Conservation (phyloP, 805 yeast genomes). For the Kuraishia molischiana region DNA sequence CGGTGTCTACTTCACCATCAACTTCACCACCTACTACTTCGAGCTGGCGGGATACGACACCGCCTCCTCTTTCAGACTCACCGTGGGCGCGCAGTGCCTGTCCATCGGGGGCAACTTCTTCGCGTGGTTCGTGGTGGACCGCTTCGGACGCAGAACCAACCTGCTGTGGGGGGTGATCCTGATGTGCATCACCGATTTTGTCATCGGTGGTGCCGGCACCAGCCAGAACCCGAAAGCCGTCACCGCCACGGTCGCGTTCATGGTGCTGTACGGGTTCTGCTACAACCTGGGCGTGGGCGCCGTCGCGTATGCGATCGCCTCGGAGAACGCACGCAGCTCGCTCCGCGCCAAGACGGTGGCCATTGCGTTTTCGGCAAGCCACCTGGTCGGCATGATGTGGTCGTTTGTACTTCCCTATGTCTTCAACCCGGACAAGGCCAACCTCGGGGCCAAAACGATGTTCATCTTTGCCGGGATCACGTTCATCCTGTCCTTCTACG, state of each 20-base stretch:
- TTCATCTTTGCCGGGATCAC: slow-evolving; percentile 33
- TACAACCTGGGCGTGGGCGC: slow-evolving; percentile 31
- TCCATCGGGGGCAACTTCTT: slow-evolving; percentile 19
- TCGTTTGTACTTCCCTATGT: slow-evolving; percentile 35
- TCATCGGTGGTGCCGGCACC: slow-evolving; percentile 16
- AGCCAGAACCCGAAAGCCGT: slow-evolving; percentile 6
- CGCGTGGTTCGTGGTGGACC: slow-evolving; percentile 31
- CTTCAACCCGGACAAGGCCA: slow-evolving; percentile 35
- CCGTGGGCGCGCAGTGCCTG: slow-evolving; percentile 20
- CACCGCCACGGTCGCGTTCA: slow-evolving; percentile 2
- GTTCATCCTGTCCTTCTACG: slow-evolving; percentile 26
- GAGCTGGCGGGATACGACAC: slow-evolving; percentile 8
- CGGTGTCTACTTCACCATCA: slow-evolving; percentile 55
- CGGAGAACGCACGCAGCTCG: slow-evolving; percentile 27
- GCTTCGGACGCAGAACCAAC: slow-evolving; percentile 27
- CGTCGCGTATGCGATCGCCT: slow-evolving; percentile 25
- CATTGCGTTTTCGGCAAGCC: slow-evolving; percentile 19
- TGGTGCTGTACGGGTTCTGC: slow-evolving; percentile 17
- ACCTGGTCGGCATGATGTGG: slow-evolving; percentile 22
- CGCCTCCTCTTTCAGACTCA: slow-evolving; percentile 9
- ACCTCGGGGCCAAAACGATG: slow-evolving; percentile 40
- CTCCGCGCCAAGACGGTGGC: slow-evolving; percentile 31
- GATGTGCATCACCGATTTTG: slow-evolving; percentile 6
- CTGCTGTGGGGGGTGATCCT: slow-evolving; percentile 5
- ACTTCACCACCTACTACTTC: slow-evolving; percentile 39